phyloP scores from a whole-genome alignment of 176 grass and related monocot species.

The Pharus latifolius region DNA sequence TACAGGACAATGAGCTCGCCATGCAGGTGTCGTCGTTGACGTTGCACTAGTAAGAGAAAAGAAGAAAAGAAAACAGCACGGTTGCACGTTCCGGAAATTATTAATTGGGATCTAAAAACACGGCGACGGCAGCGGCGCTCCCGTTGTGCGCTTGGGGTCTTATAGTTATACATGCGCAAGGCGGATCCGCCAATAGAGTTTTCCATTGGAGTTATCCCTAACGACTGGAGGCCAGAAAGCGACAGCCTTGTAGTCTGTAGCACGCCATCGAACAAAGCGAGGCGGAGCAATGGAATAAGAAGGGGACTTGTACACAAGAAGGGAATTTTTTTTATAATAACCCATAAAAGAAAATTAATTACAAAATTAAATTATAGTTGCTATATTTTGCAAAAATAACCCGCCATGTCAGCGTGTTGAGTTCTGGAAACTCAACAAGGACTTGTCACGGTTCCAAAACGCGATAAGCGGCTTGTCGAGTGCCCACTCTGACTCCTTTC shows the following conservation, averaged over 20 bases:
- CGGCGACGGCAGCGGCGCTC: neutral
- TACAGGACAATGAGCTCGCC: neutral
- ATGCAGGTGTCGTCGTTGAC: neutral
- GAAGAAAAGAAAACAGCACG: neutral
- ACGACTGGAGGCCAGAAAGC: slow-evolving; percentile 19
- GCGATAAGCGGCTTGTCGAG: no score
- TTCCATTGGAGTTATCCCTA: neutral
- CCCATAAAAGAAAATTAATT: no score
- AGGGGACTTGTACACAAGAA: neutral
- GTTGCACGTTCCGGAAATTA: neutral
- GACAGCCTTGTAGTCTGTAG: slow-evolving; percentile 1
- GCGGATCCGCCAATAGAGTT: slow-evolving; percentile 2
- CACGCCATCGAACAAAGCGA: slow-evolving; percentile 23
- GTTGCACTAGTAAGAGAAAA: neutral
- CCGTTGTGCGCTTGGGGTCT: no score
- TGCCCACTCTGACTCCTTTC: no score
- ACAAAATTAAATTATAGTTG: no score
- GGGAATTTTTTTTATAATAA: no score
- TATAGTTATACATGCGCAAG: neutral
- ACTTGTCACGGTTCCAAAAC: no score
- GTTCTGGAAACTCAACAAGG: no score
- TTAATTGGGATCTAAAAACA: neutral
- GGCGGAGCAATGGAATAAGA: neutral
- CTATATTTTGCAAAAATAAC: no score
- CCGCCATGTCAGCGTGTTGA: no score